Conservation (phyloP, 306 rosid genomes). For the Sindora glabra region DNA sequence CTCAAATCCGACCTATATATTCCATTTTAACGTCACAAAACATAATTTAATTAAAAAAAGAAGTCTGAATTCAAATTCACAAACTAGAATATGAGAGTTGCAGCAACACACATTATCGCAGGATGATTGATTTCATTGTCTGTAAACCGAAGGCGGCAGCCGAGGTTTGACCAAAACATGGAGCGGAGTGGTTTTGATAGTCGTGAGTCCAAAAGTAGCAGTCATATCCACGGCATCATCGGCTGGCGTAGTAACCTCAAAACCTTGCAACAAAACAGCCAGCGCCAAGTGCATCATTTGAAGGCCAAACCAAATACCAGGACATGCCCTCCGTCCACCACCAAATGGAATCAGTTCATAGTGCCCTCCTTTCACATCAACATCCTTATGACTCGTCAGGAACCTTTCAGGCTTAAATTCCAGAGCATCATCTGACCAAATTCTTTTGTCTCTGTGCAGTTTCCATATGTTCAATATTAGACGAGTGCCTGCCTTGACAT, state of each 20-base stretch:
- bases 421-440: constrained; percentile 35
- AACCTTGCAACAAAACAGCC: constrained; percentile 31
- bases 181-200: constrained; percentile 32
- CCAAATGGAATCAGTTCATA: constrained; percentile 45
- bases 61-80: constrained; percentile 31
- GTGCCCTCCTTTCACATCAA: constrained; percentile 33
- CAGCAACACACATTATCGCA: neutral
- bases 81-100: constrained; percentile 1
- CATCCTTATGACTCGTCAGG: constrained; percentile 24
- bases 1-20: too few relatives aligned
- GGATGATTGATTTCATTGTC: constrained; percentile 14
- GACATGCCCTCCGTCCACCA: constrained; percentile 42
- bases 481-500: constrained; percentile 33
- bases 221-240: constrained; percentile 35
- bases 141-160: constrained; percentile 9
- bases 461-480: constrained; percentile 38
- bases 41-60: too few relatives aligned
- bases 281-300: constrained; percentile 18
- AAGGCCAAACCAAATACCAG: constrained; percentile 25
- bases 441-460: constrained; percentile 34
- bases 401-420: constrained; percentile 50
- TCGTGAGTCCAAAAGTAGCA: constrained; percentile 24
- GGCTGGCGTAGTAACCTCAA: constrained; percentile 15
- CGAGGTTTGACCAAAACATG: constrained; percentile 39
- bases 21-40: too few relatives aligned